Evolutionary conservation across 352 stramenopile genomes (phyloP), one percentile per base, ranked within the genome.

Genomic region (Peronosclerospora sorghi): DNA sequence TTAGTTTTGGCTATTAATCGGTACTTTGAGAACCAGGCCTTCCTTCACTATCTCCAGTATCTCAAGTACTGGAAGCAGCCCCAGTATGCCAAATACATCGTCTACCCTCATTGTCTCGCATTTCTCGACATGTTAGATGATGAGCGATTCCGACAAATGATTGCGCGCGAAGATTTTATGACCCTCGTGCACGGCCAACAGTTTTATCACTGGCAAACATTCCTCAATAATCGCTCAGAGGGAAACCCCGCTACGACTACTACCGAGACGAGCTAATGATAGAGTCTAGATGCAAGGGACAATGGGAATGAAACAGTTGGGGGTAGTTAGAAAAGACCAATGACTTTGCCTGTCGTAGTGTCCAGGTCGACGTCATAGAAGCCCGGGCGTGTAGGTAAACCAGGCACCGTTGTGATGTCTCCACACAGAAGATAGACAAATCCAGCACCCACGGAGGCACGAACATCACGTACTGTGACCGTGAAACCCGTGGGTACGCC

Each of bases 321-420:
- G 21, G n/a, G 3, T 32, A 20, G 35, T 70, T 73, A 88, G 55
- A 88, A 99, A 17, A 99, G 68, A 21, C 96, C 96, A 43, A 98
- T 89, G 10, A 99, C 94, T 49, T 96, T 88, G 51, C 96, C 96
- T 17, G 96, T 89, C 28, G 90, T 62, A 41, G 73, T 68, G 54
- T 98, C 82, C 19, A 99, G 70, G 63, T 98, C 96, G 7, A 99
- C 92, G 64, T 99, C 95, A 58, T 98, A 97, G 69, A 98, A 99
- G 47, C 94, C 94, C 14, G 96, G 96, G 27, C 95, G 74, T 10
- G 95, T 99, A 13, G 96, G 94, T 1, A 99, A 69, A n/a, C 96
- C 96, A 18, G 96, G 96, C 45, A 99, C 95, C 1, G 95, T 99
- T 88, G 97, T 98, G 56, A 99, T 99, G 56, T 98, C 90, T 20